Evolutionary conservation across 768 basidiomycete genomes (phyloP), one percentile per base, ranked within the genome.

Genomic region (Coprinellus micaceus): DNA sequence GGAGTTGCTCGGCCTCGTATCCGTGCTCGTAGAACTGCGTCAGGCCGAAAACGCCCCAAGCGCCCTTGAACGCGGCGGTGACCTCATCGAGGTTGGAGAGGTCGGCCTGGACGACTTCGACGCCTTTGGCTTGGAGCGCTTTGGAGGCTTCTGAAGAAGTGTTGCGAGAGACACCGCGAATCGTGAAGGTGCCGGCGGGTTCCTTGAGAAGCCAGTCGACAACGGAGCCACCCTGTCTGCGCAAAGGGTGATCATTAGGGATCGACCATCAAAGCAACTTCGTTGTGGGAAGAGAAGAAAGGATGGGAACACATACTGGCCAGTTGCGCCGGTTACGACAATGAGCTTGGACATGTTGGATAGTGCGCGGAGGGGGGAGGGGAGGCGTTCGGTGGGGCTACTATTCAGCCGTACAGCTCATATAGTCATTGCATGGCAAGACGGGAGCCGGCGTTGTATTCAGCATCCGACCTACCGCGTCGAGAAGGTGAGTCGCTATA

Each of bases 151-250:
- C 52, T 19, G 53, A 58, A 5, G 37, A 40, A 9, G 53, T 47
- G 36, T 58, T 58, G 24, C 60, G 54, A 7, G 60, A 55, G 13
- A 61, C 44, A 11, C 52, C 60, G 15, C 60, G 30, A 19, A 61
- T 52, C 22, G 46, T 52, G 50, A 61, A 61, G 15, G 17, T 21
- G 24, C 58, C 63, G n/a, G 50, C 36, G 2, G 63, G 58, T 43
- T 61, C 60, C 49, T 56, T 52, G 30, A 64, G 56, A 26, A 64
- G 47, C 36, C 57, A 61, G 21, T 60, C 56, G 15, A 61, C 47
- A 45, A 64, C 63, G 10, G 63, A 61, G 9, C 59, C 50, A 0
- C 63, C 61, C 57, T 64, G 63, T 51, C 63, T 64, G 44, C 17
- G 21, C 22, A 21, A 28, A 48, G 9, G 13, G 30, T 44, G 33